Conservation (phyloP, 2,329 filamentous ascomycete genomes). For the Escovopsis sp. region DNA sequence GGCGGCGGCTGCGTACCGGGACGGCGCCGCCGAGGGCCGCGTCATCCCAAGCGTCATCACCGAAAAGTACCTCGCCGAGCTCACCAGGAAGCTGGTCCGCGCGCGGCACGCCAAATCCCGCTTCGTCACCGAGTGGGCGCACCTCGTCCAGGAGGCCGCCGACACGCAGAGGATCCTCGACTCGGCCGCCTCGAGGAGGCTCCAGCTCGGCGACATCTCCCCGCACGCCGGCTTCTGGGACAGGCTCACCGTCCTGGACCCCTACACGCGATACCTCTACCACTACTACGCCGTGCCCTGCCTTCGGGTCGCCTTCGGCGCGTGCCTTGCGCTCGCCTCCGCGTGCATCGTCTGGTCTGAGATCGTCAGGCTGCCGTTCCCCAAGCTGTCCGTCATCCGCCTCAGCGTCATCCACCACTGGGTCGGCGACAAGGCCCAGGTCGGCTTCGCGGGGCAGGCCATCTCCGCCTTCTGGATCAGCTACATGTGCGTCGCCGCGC, state of each 20-base stretch:
- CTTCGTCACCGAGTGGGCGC: constrained; percentile 76
- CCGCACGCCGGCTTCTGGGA: constrained; percentile 40
- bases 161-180: constrained; percentile 72
- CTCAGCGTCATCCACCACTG: constrained; percentile 62
- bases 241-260: constrained; percentile 50
- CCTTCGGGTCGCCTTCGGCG: constrained; percentile 48
- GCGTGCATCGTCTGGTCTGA: constrained; percentile 86
- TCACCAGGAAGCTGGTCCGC: constrained; percentile 68
- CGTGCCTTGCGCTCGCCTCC: constrained; percentile 59
- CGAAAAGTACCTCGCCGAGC: constrained; percentile 78
- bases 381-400: constrained; percentile 55
- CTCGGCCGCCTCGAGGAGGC: constrained; percentile 62
- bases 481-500: constrained; percentile 88
- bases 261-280: constrained; percentile 66
- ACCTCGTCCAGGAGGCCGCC: constrained; percentile 57
- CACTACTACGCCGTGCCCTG: constrained; percentile 62
- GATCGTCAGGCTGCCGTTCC: constrained; percentile 68
- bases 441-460: constrained; percentile 76
- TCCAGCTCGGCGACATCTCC: constrained; percentile 48
- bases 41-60: constrained; percentile 71
- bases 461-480: constrained; percentile 79
- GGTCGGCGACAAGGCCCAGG: constrained; percentile 52
- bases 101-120: constrained; percentile 72
- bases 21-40: constrained; percentile 25
- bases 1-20: constrained; percentile 14